Evolutionary conservation across 2,329 filamentous ascomycete genomes (phyloP), one percentile per base, ranked within the genome.

Genomic region (Xylaria polymorpha): DNA sequence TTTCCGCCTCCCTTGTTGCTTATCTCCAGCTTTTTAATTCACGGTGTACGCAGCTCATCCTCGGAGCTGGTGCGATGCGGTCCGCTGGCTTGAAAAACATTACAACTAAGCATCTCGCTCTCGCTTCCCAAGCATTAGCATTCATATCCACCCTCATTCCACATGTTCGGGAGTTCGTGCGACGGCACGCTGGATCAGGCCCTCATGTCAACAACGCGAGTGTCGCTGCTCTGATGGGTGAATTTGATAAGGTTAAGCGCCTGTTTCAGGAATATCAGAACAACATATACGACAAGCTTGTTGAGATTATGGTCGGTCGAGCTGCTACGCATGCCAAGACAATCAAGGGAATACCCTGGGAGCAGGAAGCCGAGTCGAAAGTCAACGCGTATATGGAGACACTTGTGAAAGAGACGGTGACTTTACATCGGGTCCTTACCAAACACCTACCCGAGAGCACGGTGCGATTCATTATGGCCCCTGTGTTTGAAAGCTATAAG

Each of bases 21-120:
- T 97, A 97, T 77, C 86, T 98, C 15, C 93, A 96, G 73, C 86
- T 97, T 4, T 99, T 98, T 85, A 98, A 99, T 80, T 98, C 94
- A 2, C 91, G 96, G 22, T 94, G 94, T 67, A 97, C 92, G n/a
- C 96, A 99, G 79, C 87, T 99, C 67, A 98, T 99, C 72, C 89
- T 99, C 7, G 96, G 96, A 0, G 96, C 96, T 1, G 96, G 96
- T 4, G 96, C 96, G 4, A 98, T 93, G 5, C 87, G 90, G 43
- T 94, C 92, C 29, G 96, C 94, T 0, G 95, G 95, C 0, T 84
- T 99, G 22, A 97, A 94, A 79, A 98, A 98, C 77, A 99, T 99
- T 79, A 97, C 93, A 0, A 97, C 96, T 0, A 96, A 96, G 75
- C 95, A 99, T 81, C 87, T 99, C 1, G 94, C 96, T 0, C 88